Percentiles rank a stretch among this genome's conserved stretches.
phyloP scores from a whole-genome alignment of 345 rosid species.

The Turnera subulata region DNA sequence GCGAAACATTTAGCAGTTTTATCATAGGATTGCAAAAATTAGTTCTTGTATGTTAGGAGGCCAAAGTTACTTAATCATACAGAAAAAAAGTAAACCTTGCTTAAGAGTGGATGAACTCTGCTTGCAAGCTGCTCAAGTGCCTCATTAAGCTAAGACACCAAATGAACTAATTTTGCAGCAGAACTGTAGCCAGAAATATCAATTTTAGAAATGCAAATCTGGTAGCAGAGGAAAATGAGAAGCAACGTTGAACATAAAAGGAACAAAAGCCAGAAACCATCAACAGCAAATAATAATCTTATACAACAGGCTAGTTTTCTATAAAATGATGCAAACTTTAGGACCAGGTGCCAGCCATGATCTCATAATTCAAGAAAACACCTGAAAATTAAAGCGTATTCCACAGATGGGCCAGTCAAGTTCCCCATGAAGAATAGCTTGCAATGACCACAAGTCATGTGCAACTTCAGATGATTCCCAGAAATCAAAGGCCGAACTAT shows the following conservation, averaged over 20 bases:
- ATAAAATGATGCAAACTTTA: not conserved
- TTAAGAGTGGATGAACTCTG: constrained; percentile 63
- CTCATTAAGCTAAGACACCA: constrained; percentile 72
- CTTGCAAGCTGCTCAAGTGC: constrained; percentile 65
- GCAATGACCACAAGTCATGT: no score
- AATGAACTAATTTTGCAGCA: constrained; percentile 88
- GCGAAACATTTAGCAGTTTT: not conserved
- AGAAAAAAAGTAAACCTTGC: constrained; percentile 37
- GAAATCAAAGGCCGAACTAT: no score
- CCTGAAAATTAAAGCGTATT: no score
- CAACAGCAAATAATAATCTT: no score
- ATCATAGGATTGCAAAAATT: not conserved
- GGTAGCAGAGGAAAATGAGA: not conserved
- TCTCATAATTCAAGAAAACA: not conserved
- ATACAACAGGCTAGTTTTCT: not conserved
- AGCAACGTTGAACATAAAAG: not conserved
- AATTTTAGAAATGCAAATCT: not conserved
- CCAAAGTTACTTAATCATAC: not conserved
- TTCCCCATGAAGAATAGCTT: no score
- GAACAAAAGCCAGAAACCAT: not conserved
- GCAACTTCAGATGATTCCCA: no score
- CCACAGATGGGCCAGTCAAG: no score
- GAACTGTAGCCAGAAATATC: constrained; percentile 42
- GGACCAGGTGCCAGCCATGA: not conserved
- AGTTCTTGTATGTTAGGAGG: not conserved